Percentiles rank a stretch among this genome's conserved stretches.
These are phyloP conservation scores for Kwoniella mangroviensis DNA, from an alignment of 768 basidiomycete genomes.

Conservation along the genomic window DNA sequence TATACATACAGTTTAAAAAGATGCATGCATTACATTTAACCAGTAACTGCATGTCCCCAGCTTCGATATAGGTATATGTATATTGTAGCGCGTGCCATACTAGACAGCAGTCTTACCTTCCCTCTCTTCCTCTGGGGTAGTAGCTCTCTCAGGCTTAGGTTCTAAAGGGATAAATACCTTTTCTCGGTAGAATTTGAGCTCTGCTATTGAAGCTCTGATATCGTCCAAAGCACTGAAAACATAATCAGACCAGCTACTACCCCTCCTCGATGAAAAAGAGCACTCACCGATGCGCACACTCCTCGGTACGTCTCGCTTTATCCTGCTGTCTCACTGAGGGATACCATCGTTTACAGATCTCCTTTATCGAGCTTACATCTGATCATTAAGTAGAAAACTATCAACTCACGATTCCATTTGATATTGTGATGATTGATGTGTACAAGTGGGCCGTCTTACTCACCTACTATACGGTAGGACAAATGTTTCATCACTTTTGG, in stretches of 20 bases:
- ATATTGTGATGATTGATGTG: too few species aligned
- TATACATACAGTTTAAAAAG: neutral
- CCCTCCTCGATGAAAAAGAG: neutral
- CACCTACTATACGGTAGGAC: constrained; percentile 59
- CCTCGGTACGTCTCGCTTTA: constrained; percentile 31
- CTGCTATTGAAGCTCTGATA: constrained; percentile 74
- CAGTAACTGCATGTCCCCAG: neutral
- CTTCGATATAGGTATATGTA: neutral
- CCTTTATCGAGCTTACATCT: constrained; percentile 57
- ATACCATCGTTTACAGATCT: constrained; percentile 57
- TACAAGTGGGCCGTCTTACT: too few species aligned
- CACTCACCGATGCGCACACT: constrained; percentile 44
- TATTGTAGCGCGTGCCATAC: neutral
- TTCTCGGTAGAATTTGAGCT: constrained; percentile 77
- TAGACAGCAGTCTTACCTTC: constrained; percentile 35
- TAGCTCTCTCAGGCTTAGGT: constrained; percentile 1
- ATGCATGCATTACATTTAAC: neutral
- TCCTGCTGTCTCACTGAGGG: constrained; percentile 38
- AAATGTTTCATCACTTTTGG: constrained; percentile 71
- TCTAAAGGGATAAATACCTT: constrained; percentile 68
- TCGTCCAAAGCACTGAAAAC: constrained; percentile 75
- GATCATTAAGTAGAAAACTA: neutral
- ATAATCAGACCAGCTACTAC: neutral
- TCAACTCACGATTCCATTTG: too few species aligned
- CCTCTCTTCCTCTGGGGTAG: constrained; percentile 6